These are phyloP conservation scores for Syzygium aqueum DNA, from an alignment of 345 rosid species.

Conservation along the genomic window DNA sequence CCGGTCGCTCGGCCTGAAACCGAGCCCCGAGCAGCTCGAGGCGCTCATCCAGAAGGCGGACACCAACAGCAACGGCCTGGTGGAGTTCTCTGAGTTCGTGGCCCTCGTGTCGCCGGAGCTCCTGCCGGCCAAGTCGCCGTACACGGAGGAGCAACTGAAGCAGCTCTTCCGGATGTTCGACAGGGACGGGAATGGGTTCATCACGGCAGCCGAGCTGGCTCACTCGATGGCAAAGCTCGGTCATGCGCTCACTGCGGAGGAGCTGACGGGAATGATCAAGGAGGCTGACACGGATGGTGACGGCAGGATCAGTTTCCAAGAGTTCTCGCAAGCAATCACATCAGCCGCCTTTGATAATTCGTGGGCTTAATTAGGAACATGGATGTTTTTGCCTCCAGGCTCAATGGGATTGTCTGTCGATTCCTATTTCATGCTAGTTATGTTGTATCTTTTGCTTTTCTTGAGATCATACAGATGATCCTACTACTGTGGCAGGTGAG, in stretches of 20 bases:
- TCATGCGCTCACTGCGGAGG: slow-evolving; percentile 71
- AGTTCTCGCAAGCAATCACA: slow-evolving; percentile 71
- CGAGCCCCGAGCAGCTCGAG: slow-evolving; percentile 69
- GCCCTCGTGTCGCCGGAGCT: slow-evolving; percentile 76
- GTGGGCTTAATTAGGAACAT: slow-evolving; percentile 28
- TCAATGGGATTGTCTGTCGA: background rate
- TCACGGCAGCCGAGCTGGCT: slow-evolving; percentile 77
- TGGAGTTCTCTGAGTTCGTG: slow-evolving; percentile 81
- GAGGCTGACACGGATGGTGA: slow-evolving; percentile 95
- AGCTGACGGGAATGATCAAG: slow-evolving; percentile 86
- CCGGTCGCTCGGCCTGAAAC: slow-evolving; percentile 66
- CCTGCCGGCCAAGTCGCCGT: slow-evolving; percentile 54
- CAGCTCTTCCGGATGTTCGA: slow-evolving; percentile 66
- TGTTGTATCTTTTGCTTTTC: background rate
- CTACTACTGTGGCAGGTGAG: background rate
- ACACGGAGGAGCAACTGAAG: slow-evolving; percentile 63
- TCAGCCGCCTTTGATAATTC: slow-evolving; percentile 87
- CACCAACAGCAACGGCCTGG: slow-evolving; percentile 70
- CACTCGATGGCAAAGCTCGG: slow-evolving; percentile 86
- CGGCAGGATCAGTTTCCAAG: slow-evolving; percentile 72
- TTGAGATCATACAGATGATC: background rate
- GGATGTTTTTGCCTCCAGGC: background rate
- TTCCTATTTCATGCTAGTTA: background rate
- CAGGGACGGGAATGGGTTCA: slow-evolving; percentile 67
- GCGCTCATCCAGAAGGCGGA: slow-evolving; percentile 64